phyloP scores from a whole-genome alignment of 495 filamentous ascomycete genomes.

The Penicillium dipodomyicola region DNA sequence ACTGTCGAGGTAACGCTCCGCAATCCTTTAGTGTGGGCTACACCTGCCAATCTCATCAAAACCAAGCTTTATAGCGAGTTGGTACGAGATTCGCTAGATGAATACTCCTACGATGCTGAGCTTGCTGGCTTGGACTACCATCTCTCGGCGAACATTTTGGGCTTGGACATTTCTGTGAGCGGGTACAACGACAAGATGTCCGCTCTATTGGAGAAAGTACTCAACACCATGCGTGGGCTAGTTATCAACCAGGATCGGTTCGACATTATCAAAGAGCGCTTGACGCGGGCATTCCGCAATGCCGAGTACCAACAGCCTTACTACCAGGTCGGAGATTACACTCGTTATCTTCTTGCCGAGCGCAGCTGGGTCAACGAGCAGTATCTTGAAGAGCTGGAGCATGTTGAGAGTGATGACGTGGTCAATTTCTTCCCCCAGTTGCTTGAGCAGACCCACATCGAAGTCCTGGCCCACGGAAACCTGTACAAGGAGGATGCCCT shows the following conservation, averaged over 20 bases:
- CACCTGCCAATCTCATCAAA: conserved; percentile 74
- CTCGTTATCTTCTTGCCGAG: conserved; percentile 73
- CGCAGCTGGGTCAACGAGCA: conserved; percentile 80
- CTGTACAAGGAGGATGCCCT: conserved; percentile 94
- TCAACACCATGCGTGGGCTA: conserved; percentile 81
- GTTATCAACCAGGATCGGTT: conserved; percentile 82
- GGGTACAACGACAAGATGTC: conserved; percentile 97
- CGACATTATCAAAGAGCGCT: conserved; percentile 84
- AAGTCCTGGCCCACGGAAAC: conserved; percentile 88
- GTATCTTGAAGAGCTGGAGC: conserved; percentile 69
- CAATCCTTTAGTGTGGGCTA: conserved; percentile 73
- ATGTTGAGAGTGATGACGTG: conserved; percentile 71
- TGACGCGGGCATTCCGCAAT: conserved; percentile 74
- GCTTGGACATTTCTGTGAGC: conserved; percentile 73
- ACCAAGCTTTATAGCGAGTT: conserved; percentile 80
- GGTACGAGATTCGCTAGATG: conserved; percentile 82
- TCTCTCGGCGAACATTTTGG: conserved; percentile 64
- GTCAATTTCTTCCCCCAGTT: conserved; percentile 75
- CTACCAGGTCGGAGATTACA: conserved; percentile 84
- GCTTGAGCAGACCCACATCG: conserved; percentile 80
- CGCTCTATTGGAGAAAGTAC: conserved; percentile 86
- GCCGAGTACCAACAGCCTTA: conserved; percentile 85
- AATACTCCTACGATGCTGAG: conserved; percentile 97
- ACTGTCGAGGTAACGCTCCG: conserved; percentile 77
- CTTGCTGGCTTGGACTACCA: conserved; percentile 87